Evolutionary conservation across 1,139 yeast genomes (phyloP), one percentile per base, ranked within the genome.

Genomic region (Yamadazyma jaroonii): DNA sequence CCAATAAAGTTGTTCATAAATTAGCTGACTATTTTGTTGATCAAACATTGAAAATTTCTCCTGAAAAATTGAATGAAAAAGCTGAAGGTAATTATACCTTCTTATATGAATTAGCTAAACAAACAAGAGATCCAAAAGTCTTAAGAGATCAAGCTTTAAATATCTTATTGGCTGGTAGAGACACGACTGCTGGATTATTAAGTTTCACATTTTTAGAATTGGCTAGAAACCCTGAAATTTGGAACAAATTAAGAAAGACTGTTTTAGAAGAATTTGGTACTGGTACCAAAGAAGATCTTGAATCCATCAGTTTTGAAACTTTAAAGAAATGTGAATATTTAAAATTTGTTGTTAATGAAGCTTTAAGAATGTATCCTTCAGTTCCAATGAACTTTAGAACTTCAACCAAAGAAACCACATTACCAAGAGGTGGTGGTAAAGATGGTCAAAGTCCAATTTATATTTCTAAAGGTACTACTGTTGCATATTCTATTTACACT

Each of bases 341-440:
- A 47, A 65, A 67, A 46, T 61, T 63, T 36, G 71, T 72, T 33
- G 47, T 76, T 35, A 74, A 72, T 48, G 81, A 76, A 53, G 60
- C 62, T 5, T 64, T 76, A 45, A 62, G 81, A 44, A 50, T 75
- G 47, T 74, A 73, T 46, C 81, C 81, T 6, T 64, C 75, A 9
- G 81, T 76, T 21, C 81, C 81, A 12, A 51, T 57, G 38, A 76
- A 76, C 49, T 63, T 62, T 47, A 62, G 81, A 39, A 56, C 56
- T 21, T 65, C 79, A 15, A 58, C 62, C 9, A 63, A 56, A 37
- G 69, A 68, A 43, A 75, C 81, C 6, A 62, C 72, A 8, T 57
- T 76, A 34, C 81, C 81, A 22, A 58, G 59, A 27, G 81, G 81
- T 14, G 81, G 80, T 22, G 81, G 81, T 5, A 49, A 57, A 3